Base-by-base conservation (phyloP, 257 asterid species). In the Solanum bulbocastanum region DNA sequence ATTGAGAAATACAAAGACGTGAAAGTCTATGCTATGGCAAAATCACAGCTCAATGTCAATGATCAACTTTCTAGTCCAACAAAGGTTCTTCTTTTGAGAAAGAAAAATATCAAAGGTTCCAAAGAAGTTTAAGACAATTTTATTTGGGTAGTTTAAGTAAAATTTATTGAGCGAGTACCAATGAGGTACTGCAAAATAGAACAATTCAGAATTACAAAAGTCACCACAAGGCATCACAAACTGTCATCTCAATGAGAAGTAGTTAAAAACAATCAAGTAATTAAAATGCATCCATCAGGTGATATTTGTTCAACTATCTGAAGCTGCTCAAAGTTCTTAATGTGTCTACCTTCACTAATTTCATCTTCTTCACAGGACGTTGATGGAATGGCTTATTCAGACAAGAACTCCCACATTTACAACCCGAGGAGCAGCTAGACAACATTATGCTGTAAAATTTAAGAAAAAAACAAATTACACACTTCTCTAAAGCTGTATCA, bases 341-440 rank as follows among this genome's bases (percentile, higher is more conserved):
- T 10, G 86, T 82, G 86, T 32, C 88, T 92, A 96, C 99, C 99
- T 93, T 92, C 88, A 96, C 98, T 71, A 91, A 87, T 91, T 94
- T 95, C 98, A 97, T 91, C 98, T 96, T 95, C 93, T 96, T 97
- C 91, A 88, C 91, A 15, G 96, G 94, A 88, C 99, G 94, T 89
- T 94, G 98, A 72, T 97, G 98, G 91, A 97, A 96, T 82, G 98
- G 96, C 92, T 94, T 97, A 92, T 97, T 97, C 88, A 94, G 88
- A 89, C 99, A 97, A 49, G 95, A 90, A 91, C 88, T 89, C 90
- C 98, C 99, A 91, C 99, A 97, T 88, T 96, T 92, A 92, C 99
- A 97, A 78, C 92, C 94, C 46, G 96, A 92, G 76, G 98, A 95
- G 92, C 99, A 97, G 93, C 98, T 93, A 84, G 98, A 96, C 95